Percentiles rank a stretch among this genome's conserved stretches.
Conservation (phyloP, 2,329 filamentous ascomycete species). For the Akanthomyces dipterigenus region DNA sequence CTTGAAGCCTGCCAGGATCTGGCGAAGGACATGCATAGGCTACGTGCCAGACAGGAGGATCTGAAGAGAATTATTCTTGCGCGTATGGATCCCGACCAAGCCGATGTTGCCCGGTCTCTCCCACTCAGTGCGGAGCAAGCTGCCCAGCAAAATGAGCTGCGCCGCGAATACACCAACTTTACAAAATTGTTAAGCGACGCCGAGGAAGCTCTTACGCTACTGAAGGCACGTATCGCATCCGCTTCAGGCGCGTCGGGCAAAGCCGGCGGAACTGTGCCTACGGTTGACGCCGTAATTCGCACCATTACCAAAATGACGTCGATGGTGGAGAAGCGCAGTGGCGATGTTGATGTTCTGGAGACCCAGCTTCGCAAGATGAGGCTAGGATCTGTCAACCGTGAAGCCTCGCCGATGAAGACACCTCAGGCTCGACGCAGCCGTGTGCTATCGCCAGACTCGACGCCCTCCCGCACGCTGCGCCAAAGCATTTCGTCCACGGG, state of each 20-base stretch:
- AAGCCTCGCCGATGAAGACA: conserved; percentile 36
- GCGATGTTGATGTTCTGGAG: conserved; percentile 86
- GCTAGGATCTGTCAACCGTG: conserved; percentile 38
- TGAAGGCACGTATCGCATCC: conserved; percentile 69
- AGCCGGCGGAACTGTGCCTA: conserved; percentile 55
- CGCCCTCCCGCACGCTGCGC: conserved; percentile 35
- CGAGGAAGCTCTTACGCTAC: conserved; percentile 71
- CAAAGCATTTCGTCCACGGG: conserved; percentile 28
- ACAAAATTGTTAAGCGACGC: conserved; percentile 68
- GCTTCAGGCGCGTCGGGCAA: conserved; percentile 44
- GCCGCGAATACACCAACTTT: conserved; percentile 66
- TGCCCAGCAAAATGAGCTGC: conserved; percentile 75
- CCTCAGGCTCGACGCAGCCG: conserved; percentile 31
- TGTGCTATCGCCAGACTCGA: conserved; percentile 38
- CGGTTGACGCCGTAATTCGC: conserved; percentile 83
- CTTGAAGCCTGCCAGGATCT: conserved; percentile 62
- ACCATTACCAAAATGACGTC: conserved; percentile 89
- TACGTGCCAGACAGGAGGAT: conserved; percentile 71
- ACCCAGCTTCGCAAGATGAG: conserved; percentile 72
- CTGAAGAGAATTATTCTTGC: conserved; percentile 69
- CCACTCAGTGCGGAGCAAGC: conserved; percentile 80
- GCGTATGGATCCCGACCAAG: conserved; percentile 60
- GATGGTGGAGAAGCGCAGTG: conserved; percentile 86
- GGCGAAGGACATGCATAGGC: conserved; percentile 60
- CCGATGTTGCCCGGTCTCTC: conserved; percentile 57